phyloP scores from a whole-genome alignment of 2,329 filamentous ascomycete genomes.

The Grosmannia serpens region DNA sequence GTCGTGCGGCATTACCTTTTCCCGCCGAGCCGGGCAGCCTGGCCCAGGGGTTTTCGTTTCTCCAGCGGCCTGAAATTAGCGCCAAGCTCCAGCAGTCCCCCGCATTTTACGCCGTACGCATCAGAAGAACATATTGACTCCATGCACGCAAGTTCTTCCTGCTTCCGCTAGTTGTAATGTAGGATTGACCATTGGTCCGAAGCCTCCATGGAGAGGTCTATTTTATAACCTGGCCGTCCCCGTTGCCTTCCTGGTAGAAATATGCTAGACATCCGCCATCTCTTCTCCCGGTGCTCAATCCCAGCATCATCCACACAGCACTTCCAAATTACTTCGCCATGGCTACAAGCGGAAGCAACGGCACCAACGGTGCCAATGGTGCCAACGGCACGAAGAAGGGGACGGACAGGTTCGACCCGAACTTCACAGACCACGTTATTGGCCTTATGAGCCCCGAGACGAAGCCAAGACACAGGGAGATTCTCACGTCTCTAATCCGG shows the following conservation, averaged over 20 bases:
- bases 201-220: not conserved
- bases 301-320: not conserved
- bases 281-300: too few species aligned
- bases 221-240: not conserved
- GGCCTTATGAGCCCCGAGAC: conserved; percentile 63
- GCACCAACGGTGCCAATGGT: not conserved
- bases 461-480: conserved; percentile 52
- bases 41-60: not conserved
- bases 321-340: not conserved
- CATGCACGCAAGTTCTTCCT: not conserved
- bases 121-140: not conserved
- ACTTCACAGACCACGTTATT: conserved; percentile 64
- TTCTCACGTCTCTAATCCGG: conserved; percentile 56
- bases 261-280: not conserved
- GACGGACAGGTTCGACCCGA: conserved; percentile 51
- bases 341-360: not conserved
- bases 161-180: not conserved
- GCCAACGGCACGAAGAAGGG: conserved; percentile 12
- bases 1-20: not conserved
- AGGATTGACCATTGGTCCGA: not conserved
- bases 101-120: not conserved
- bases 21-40: not conserved
- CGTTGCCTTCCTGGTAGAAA: not conserved
- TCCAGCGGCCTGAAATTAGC: not conserved
- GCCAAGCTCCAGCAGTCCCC: not conserved